Percentiles rank a stretch among this genome's conserved stretches.
phyloP scores from a whole-genome alignment of 1,139 yeast genomes.

The Taiozyma sp. region DNA sequence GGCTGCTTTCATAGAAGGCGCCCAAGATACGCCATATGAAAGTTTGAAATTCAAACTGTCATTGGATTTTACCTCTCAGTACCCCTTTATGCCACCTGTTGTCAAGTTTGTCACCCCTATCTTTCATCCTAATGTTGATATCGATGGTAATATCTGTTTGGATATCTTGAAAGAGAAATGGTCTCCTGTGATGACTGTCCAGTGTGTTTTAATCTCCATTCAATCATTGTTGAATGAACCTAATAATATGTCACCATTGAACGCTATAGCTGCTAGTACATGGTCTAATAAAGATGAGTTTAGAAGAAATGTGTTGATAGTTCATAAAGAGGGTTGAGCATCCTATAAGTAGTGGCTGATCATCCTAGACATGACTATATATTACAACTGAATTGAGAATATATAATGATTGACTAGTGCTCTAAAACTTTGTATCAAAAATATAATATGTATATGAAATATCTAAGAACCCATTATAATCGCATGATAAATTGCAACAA shows the following conservation, averaged over 20 bases:
- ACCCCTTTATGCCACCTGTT: conserved; percentile 54
- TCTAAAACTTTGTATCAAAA: too few relatives aligned
- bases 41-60: conserved; percentile 50
- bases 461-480: background rate
- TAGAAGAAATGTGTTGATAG: background rate
- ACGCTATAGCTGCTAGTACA: conserved; percentile 43
- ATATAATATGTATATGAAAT: too few relatives aligned
- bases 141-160: conserved; percentile 49
- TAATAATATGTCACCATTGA: conserved; percentile 47
- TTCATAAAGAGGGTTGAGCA: background rate
- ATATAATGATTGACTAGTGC: too few relatives aligned
- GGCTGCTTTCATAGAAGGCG: conserved; percentile 64
- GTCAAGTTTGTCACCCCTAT: conserved; percentile 60
- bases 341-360: too few relatives aligned
- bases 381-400: too few relatives aligned
- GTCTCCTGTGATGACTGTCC: conserved; percentile 67
- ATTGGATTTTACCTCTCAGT: conserved; percentile 52
- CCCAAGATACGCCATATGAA: conserved; percentile 54
- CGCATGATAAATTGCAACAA: too few relatives aligned
- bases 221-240: conserved; percentile 56
- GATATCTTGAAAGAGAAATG: conserved; percentile 52
- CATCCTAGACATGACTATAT: too few relatives aligned
- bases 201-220: conserved; percentile 52
- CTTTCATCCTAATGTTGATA: conserved; percentile 72
- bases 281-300: conserved; percentile 28